phyloP scores from a whole-genome alignment of 1,139 yeast genomes.

The Kodamaea alishanica region DNA sequence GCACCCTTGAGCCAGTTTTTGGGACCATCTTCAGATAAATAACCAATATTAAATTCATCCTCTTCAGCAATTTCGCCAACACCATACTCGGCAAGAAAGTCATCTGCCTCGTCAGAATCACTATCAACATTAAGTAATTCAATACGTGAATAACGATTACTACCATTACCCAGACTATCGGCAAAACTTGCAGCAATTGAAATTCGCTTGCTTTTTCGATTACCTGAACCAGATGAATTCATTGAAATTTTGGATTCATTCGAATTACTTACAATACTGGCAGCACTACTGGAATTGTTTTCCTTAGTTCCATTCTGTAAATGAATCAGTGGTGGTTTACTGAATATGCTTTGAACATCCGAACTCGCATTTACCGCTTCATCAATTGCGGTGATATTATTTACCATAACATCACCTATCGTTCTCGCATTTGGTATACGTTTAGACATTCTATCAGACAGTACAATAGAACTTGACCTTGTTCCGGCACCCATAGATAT shows the following conservation, averaged over 20 bases:
- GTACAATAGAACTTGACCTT: not conserved
- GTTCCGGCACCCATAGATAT: slow-evolving; percentile 3
- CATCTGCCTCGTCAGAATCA: slow-evolving; percentile 44
- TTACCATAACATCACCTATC: slow-evolving; percentile 66
- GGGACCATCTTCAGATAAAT: slow-evolving; percentile 43
- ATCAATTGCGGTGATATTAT: slow-evolving; percentile 56
- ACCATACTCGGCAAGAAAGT: slow-evolving; percentile 17
- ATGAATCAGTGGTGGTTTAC: slow-evolving; percentile 15
- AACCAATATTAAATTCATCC: slow-evolving; percentile 21
- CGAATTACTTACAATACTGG: slow-evolving; percentile 1
- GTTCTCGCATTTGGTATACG: slow-evolving; percentile 33
- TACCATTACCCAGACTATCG: slow-evolving; percentile 19
- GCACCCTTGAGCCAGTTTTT: slow-evolving; percentile 92
- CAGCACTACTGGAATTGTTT: slow-evolving; percentile 12
- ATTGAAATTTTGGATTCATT: slow-evolving; percentile 6
- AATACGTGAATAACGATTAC: slow-evolving; percentile 45
- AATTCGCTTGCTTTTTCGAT: slow-evolving; percentile 20
- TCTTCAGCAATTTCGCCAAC: slow-evolving; percentile 14
- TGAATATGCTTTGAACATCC: slow-evolving; percentile 16
- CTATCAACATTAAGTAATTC: slow-evolving; percentile 46
- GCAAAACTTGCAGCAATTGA: slow-evolving; percentile 36
- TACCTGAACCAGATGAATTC: slow-evolving; percentile 6
- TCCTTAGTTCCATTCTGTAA: slow-evolving; percentile 1
- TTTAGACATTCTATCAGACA: not conserved
- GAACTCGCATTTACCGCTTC: slow-evolving; percentile 38